phyloP scores from a whole-genome alignment of 2,329 filamentous ascomycete species.

The Phyllosticta citrichinensis region DNA sequence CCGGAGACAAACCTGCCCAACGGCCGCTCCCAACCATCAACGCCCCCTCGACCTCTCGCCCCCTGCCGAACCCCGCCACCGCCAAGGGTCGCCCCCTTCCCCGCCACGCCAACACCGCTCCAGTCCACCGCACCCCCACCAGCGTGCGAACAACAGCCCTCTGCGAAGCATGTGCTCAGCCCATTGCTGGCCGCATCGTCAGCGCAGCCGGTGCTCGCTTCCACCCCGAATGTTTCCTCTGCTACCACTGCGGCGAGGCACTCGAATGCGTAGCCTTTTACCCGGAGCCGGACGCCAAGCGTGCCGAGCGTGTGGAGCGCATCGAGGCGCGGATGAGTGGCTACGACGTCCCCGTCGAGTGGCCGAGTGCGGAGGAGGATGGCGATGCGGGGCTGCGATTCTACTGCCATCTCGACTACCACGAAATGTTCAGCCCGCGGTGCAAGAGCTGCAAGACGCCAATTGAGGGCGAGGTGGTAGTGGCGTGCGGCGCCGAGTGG shows the following conservation, averaged over 20 bases:
- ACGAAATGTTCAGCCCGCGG: conserved; percentile 82
- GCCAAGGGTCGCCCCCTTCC: conserved; percentile 19
- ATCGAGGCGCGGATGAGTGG: conserved; percentile 52
- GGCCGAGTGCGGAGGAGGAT: conserved; percentile 44
- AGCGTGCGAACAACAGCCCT: conserved; percentile 52
- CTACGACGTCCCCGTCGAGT: conserved; percentile 46
- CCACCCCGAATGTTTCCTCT: conserved; percentile 87
- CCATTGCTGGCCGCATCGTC: conserved; percentile 85
- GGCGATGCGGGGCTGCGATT: conserved; percentile 66
- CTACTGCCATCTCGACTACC: conserved; percentile 98
- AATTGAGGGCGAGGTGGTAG: conserved; percentile 88
- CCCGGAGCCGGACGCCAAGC: conserved; percentile 69
- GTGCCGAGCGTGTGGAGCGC: conserved; percentile 61
- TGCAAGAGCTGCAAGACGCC: conserved; percentile 96
- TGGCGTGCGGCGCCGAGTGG: conserved; percentile 91
- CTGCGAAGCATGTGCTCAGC: conserved; percentile 73
- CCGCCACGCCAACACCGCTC: conserved; percentile 21
- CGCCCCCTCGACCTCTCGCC: conserved; percentile 1
- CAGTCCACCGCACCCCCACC: conserved; percentile 36
- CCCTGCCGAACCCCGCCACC: conserved; percentile 6
- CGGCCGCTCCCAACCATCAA: conserved; percentile 15
- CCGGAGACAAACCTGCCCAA: conserved; percentile 17
- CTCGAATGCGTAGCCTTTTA: conserved; percentile 96
- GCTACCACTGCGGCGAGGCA: conserved; percentile 74
- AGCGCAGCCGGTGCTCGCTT: conserved; percentile 74